Conservation (phyloP, 1,139 yeast genomes). For the Yamadazyma taylorii region DNA sequence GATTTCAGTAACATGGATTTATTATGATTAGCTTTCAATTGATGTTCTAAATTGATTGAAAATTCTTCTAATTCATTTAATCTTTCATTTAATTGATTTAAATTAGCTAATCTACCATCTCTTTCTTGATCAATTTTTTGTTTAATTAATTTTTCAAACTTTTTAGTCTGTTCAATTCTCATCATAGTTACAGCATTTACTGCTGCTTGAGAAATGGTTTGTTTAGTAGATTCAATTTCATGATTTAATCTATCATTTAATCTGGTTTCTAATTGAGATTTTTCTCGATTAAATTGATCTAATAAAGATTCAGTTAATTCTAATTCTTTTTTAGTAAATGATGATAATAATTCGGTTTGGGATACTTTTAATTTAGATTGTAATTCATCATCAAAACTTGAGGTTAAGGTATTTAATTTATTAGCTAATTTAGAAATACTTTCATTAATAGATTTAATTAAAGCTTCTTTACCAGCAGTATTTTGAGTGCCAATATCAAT, state of each 20-base stretch:
- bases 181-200: conserved; percentile 74
- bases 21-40: conserved; percentile 55
- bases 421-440: conserved; percentile 32
- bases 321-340: conserved; percentile 57
- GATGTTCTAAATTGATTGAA: conserved; percentile 57
- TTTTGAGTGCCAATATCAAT: conserved; percentile 43
- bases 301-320: conserved; percentile 50
- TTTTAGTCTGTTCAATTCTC: conserved; percentile 69
- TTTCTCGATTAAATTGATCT: conserved; percentile 52
- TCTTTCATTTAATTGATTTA: conserved; percentile 59
- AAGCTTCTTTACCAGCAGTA: conserved; percentile 28
- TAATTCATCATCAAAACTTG: conserved; percentile 44
- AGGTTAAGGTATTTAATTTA: conserved; percentile 37
- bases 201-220: conserved; percentile 70
- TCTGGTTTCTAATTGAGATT: conserved; percentile 60
- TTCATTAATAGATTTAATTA: conserved; percentile 33
- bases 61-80: conserved; percentile 60
- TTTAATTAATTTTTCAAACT: conserved; percentile 63
- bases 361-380: conserved; percentile 36
- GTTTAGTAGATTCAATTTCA: conserved; percentile 71
- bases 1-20: conserved; percentile 59
- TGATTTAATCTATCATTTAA: conserved; percentile 58
- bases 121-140: conserved; percentile 78
- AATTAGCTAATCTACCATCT: conserved; percentile 71
- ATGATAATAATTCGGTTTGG: conserved; percentile 53